Evolutionary conservation across 495 filamentous ascomycete genomes (phyloP).

Genomic region (Podospora pseudoanserina): DNA sequence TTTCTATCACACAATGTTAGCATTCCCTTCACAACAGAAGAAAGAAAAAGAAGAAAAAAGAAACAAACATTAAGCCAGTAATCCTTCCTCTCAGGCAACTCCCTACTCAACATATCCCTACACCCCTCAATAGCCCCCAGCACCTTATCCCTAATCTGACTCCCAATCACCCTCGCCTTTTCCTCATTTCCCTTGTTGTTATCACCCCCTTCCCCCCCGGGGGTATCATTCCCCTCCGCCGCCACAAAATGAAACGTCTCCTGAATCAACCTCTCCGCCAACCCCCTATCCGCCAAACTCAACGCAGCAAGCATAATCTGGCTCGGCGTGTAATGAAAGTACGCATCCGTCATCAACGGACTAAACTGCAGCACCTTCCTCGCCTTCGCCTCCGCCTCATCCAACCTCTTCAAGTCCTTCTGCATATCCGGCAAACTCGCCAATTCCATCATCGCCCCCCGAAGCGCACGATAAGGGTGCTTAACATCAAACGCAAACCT

Average conservation of each 20-base stretch:
- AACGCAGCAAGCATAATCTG: constrained; percentile 88
- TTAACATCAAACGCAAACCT: constrained; percentile 89
- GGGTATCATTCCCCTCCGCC: constrained; percentile 20
- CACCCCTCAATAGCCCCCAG: constrained; percentile 48
- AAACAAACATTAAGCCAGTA: constrained; percentile 44
- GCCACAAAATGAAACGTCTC: constrained; percentile 56
- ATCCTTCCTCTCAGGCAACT: constrained; percentile 42
- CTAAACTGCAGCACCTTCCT: constrained; percentile 70
- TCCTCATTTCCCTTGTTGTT: constrained; percentile 15
- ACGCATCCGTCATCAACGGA: constrained; percentile 82
- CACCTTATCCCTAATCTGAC: constrained; percentile 42
- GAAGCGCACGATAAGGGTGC: constrained; percentile 83
- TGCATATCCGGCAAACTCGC: constrained; percentile 43
- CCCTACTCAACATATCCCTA: constrained; percentile 47
- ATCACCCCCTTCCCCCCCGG: constrained; percentile 10
- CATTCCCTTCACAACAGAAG: not conserved
- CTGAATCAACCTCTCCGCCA: constrained; percentile 68
- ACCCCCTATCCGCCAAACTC: constrained; percentile 65
- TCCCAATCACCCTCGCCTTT: constrained; percentile 31
- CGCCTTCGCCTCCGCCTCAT: constrained; percentile 64
- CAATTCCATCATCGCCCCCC: constrained; percentile 83
- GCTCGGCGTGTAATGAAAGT: constrained; percentile 92
- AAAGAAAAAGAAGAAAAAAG: not conserved
- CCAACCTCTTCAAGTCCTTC: constrained; percentile 47
- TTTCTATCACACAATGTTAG: constrained; percentile 24